Base-by-base conservation (phyloP, 2,329 filamentous ascomycete genomes). In the Aureobasidium sp. region DNA sequence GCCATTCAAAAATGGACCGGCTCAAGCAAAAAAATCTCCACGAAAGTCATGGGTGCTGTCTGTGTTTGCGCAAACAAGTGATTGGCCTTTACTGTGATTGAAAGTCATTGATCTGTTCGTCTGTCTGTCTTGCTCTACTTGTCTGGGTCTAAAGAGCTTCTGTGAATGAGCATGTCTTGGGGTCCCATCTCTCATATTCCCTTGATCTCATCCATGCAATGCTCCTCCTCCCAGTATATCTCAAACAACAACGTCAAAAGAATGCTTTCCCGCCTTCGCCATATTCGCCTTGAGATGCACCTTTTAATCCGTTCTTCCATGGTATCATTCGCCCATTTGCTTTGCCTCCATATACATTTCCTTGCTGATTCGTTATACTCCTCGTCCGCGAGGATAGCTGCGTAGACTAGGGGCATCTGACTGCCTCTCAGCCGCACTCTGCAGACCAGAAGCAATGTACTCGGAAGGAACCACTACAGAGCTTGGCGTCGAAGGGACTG, bases 401-500 rank as follows among this genome's bases (percentile, higher is more conserved):
- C 60, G 34, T 21, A 64, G 30, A 39, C 44, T 59, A 3, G 57
- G 57, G 6, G 57, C 57, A 34, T 59, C 57, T 27, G 57, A 59
- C 25, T 47, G 42, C 32, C 54, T 47, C 42, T 58, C 54, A 27
- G 54, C 54, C 13, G 54, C 54, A 25, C 30, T 47, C 32, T 58
- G 54, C 32, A 48, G n/a, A 8, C 54, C 54, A 3, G 54, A 58
- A 34, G 42, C 32, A 14, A 58, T 58, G 32, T 61, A 61, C 27
- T 61, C 60, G 21, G 50, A 51, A 2, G 60, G 50, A 25, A 51
- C n/a, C 16, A 49, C n/a, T 7, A 30, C 51, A 8, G 54, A 55
- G 29, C 63, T 64, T 21, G 64, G 85, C 0, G 85, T 90, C 3
- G 83, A 89, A 4, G 90, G 89, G 11, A 96, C 87, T 0, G 91